Percentiles rank a stretch among this genome's conserved stretches.
These are phyloP conservation scores for Datura wrightii DNA, from an alignment of 257 asterid genomes.

Conservation along the genomic window DNA sequence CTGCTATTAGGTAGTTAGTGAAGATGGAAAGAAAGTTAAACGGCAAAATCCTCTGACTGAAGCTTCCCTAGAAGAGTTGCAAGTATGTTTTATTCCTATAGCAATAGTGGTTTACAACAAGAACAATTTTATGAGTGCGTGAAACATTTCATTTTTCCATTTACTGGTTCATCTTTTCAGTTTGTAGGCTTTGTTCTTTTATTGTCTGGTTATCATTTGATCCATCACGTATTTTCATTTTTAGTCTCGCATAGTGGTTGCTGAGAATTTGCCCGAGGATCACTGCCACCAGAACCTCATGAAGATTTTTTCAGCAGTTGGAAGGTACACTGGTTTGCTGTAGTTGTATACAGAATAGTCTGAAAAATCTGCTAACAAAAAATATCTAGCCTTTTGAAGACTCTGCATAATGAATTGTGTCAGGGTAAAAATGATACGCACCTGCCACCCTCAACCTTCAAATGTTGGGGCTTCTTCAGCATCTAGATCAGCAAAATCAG, in stretches of 20 bases:
- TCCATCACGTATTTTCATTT: conserved; percentile 14
- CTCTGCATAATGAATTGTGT: conserved; percentile 35
- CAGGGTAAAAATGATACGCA: conserved; percentile 92
- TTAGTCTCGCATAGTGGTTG: conserved; percentile 80
- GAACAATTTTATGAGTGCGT: conserved; percentile 39
- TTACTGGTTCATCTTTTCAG: conserved; percentile 24
- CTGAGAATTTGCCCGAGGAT: conserved; percentile 91
- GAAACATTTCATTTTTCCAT: conserved; percentile 13
- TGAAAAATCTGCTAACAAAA: background rate
- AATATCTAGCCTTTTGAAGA: conserved; percentile 14
- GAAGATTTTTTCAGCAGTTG: conserved; percentile 82
- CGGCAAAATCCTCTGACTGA: conserved; percentile 71
- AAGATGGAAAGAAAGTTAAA: conserved; percentile 83
- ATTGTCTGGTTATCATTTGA: conserved; percentile 30
- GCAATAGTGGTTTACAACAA: conserved; percentile 14
- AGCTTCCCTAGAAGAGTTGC: conserved; percentile 82
- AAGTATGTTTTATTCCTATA: conserved; percentile 54
- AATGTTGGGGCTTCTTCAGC: conserved; percentile 58
- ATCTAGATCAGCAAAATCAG: conserved; percentile 69
- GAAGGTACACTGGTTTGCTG: conserved; percentile 62
- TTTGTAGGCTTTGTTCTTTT: conserved; percentile 23
- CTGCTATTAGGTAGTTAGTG: conserved; percentile 72
- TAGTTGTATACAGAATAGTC: conserved; percentile 11
- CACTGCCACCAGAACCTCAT: conserved; percentile 92
- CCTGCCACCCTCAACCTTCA: conserved; percentile 75